These are phyloP conservation scores for Paracorniculantispora psalliotae DNA, from an alignment of 2,329 filamentous ascomycete species.

Conservation along the genomic window DNA sequence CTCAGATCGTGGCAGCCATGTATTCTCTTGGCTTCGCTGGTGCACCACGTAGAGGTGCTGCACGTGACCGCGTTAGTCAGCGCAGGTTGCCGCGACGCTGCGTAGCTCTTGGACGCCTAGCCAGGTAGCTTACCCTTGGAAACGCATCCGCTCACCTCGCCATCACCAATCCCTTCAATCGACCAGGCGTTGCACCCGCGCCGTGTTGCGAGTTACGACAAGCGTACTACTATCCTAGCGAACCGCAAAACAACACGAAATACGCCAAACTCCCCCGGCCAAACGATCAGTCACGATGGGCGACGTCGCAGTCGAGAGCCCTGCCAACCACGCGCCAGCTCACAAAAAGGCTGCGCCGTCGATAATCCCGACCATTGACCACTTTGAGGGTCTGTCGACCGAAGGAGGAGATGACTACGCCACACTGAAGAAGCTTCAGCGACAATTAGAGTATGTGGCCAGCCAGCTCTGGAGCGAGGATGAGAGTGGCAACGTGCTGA, in stretches of 20 bases:
- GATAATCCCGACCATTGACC: conserved; percentile 84
- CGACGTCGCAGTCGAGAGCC: conserved; percentile 80
- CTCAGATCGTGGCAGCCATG: no score
- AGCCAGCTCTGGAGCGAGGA: not conserved
- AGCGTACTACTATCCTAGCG: not conserved
- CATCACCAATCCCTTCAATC: not conserved
- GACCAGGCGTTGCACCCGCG: not conserved
- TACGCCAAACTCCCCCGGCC: not conserved
- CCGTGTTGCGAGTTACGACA: not conserved
- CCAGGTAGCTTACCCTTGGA: conserved; percentile 4
- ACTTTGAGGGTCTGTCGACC: conserved; percentile 74
- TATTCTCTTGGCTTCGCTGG: not conserved
- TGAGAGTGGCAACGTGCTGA: conserved; percentile 20
- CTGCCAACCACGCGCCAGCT: conserved; percentile 65
- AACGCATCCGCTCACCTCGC: not conserved
- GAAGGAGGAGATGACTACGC: conserved; percentile 92
- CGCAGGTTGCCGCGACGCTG: conserved; percentile 2
- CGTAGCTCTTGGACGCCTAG: conserved; percentile 13
- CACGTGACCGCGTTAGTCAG: conserved; percentile 12
- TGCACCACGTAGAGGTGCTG: not conserved
- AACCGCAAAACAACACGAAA: not conserved
- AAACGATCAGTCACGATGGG: conserved; percentile 57
- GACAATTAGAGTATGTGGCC: conserved; percentile 76
- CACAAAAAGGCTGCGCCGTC: conserved; percentile 77
- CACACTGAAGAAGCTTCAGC: conserved; percentile 90